phyloP scores from a whole-genome alignment of 2,329 filamentous ascomycete species.

The Blastomyces emzantsi region DNA sequence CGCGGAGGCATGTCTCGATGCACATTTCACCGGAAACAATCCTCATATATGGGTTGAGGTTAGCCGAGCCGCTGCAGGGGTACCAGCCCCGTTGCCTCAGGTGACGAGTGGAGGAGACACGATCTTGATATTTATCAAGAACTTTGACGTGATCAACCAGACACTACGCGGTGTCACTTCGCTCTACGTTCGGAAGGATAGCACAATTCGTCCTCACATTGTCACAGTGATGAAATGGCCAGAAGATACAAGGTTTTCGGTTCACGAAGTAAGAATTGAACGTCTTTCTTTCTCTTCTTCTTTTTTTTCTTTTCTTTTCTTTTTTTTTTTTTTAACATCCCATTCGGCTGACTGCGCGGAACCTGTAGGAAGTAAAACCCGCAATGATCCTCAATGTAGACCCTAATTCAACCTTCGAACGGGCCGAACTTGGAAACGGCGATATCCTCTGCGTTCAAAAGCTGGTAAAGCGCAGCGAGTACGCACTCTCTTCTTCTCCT shows the following conservation, averaged over 20 bases:
- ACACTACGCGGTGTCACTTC: slow-evolving; percentile 1
- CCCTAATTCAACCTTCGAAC: not conserved
- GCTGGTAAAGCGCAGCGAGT: slow-evolving; percentile 4
- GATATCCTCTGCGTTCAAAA: slow-evolving; percentile 7
- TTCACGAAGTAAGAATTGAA: not conserved
- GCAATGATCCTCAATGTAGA: slow-evolving; percentile 3
- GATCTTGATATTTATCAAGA: slow-evolving; percentile 6
- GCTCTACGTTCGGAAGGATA: not conserved
- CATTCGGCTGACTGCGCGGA: too few species aligned
- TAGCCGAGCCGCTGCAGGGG: not conserved
- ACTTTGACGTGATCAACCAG: slow-evolving; percentile 8
- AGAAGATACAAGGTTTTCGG: not conserved
- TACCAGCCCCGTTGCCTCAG: not conserved
- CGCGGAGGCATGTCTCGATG: not conserved
- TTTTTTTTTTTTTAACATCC: too few species aligned
- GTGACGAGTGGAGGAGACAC: not conserved
- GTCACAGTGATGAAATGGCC: slow-evolving; percentile 2
- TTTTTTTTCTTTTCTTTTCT: not conserved
- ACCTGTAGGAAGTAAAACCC: slow-evolving; percentile 3
- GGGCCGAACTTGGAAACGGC: slow-evolving; percentile 1
- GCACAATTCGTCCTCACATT: not conserved
- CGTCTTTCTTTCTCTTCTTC: not conserved
- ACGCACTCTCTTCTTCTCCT: not conserved
- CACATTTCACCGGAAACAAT: not conserved
- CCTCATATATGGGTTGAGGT: slow-evolving; percentile 1